Evolutionary conservation across 23 red algal genomes (phyloP).

Genomic region (Porphyridium purpureum): DNA sequence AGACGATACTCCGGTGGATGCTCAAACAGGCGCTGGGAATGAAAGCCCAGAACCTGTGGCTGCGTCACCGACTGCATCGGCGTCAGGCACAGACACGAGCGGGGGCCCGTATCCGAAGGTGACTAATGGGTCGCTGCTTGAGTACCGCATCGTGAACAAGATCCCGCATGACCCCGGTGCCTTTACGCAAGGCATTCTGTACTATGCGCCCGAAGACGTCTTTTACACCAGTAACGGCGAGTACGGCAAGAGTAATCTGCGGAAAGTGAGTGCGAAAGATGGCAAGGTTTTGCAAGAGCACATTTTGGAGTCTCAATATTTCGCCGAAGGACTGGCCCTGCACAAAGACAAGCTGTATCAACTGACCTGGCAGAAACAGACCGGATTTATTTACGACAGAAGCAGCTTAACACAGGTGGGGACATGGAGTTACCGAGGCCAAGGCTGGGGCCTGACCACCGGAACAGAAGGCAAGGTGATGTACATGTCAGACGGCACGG

Average conservation of each 20-base stretch:
- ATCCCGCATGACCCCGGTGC: neutral
- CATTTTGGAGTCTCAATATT: neutral
- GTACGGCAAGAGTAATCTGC: conserved; percentile 6
- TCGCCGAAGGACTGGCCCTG: neutral
- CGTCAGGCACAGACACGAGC: too few relatives aligned
- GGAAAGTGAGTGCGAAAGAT: neutral
- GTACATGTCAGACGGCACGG: conserved; percentile 60
- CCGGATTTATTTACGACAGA: conserved; percentile 16
- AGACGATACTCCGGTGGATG: too few relatives aligned
- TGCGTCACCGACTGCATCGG: too few relatives aligned
- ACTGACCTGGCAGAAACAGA: neutral
- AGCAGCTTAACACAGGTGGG: conserved; percentile 39
- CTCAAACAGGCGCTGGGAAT: too few relatives aligned
- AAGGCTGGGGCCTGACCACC: conserved; percentile 57
- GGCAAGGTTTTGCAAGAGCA: neutral
- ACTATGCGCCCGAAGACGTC: too few relatives aligned
- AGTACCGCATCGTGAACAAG: conserved; percentile 2
- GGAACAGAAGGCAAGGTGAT: conserved; percentile 26
- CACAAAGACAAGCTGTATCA: neutral
- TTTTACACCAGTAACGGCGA: too few relatives aligned
- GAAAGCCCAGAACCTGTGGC: too few relatives aligned
- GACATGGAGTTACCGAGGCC: conserved; percentile 50
- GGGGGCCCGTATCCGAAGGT: too few relatives aligned
- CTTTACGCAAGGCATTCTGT: conserved; percentile 56
- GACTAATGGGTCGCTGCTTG: too few relatives aligned